Evolutionary conservation across 768 basidiomycete species (phyloP), one percentile per base, ranked within the genome.

Genomic region (Mycena sanguinolenta): DNA sequence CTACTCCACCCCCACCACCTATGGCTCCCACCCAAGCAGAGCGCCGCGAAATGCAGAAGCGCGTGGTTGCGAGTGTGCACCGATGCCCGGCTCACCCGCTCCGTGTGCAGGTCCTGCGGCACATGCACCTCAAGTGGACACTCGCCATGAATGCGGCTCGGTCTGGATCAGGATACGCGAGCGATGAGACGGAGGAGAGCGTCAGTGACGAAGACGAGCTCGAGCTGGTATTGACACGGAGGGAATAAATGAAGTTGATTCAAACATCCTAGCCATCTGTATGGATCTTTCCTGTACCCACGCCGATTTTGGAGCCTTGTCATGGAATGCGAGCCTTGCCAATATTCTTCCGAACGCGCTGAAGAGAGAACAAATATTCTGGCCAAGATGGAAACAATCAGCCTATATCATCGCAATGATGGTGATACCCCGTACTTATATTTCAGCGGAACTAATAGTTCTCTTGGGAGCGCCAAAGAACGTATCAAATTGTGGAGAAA

Each of bases 41-140:
- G 13, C 68, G 72, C 46, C 67, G 64, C 49, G 72, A 55, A 21
- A 32, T 73, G 64, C 67, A 58, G 27, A 61, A 69, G 52, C 72
- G 65, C 38, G 44, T 69, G 5, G 68, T 69, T 27, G 44, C 68
- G 32, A 63, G n/a, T 55, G 52, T 69, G 9, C 72, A 66, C 27
- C 63, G 49, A 17, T 42, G 17, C 21, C 61, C 72, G 10, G 32
- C 17, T 44, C 63, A 69, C 55, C 68, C 72, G 57, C 68, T 73
- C 4, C 72, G 72, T n/a, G 53, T 73, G 4, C 72, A 73, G 53
- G 60, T 73, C 0, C 65, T 73, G 25, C 64, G 65, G n/a, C 67
- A 73, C 57, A 64, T 65, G 68, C 72, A 73, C 44, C 67, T 73
- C 23, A 69, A 73, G 36, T 73, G 72, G 67, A 67, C 58, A 25